Evolutionary conservation across 805 yeast genomes (phyloP), one percentile per base, ranked within the genome.

Genomic region (Pichia scutulata): DNA sequence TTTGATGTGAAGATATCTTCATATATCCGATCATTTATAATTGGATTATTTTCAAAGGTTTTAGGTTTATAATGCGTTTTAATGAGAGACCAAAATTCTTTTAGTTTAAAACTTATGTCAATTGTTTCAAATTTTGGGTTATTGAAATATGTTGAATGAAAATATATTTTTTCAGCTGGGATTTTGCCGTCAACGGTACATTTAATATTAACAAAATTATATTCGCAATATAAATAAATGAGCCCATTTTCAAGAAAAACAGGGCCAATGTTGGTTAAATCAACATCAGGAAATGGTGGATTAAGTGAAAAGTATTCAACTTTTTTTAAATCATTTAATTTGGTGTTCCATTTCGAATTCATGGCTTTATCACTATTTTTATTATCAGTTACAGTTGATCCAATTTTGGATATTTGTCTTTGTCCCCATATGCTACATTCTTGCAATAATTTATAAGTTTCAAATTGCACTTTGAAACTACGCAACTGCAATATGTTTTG

Each of bases 191-290:
- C 59, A 8, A 57, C 52, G n/a, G 57, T 57, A 42, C 65, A 62
- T 41, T 53, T 53, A 43, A 63, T 51, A 21, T 51, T 52, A 41
- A 46, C 48, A 43, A 64, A 63, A n/a, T 55, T 50, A 41, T 58
- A 57, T 30, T 58, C 59, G 43, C 66, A 61, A 28, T 49, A 55
- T 23, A 63, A 48, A 14, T 59, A 44, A 7, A 62, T n/a, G 3
- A 53, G 41, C 0, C 68, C 68, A 47, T 60, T 57, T 43, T 64
- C 68, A 21, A 60, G 53, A 46, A 64, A 64, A 1, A 64, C 59
- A 0, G 68, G 68, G 1, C 64, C 66, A 13, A 61, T 55, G 30
- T 55, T 53, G 7, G 55, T 48, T 19, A 64, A 48, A 30, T 63
- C 65, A 4, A 58, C 43, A 7, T 56, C 50, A 2, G 67, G 65